Percentiles rank a stretch among this genome's conserved stretches.
Evolutionary conservation across 371 early-diverging fungal species (phyloP).

Genomic region (Rhizopus sp.): DNA sequence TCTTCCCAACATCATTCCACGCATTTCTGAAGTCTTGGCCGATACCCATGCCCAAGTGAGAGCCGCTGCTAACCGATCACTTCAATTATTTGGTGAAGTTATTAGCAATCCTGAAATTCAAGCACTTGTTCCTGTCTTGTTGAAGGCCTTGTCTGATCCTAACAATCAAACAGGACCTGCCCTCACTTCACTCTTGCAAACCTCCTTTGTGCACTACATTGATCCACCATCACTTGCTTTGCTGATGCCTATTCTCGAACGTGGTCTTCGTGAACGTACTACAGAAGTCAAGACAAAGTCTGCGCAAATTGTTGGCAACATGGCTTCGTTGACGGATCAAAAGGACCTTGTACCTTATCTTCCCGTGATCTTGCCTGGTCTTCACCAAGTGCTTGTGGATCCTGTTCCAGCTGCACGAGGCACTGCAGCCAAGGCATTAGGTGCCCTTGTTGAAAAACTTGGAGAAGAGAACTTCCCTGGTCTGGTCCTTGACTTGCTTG

Average conservation of each 20-base stretch:
- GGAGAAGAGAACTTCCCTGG: conserved; percentile 94
- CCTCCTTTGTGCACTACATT: conserved; percentile 96
- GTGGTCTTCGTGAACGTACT: conserved; percentile 89
- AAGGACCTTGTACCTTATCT: conserved; percentile 91
- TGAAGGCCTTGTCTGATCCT: conserved; percentile 91
- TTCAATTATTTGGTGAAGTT: conserved; percentile 89
- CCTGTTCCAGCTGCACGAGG: conserved; percentile 97
- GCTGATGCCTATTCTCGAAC: conserved; percentile 91
- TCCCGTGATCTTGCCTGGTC: conserved; percentile 76
- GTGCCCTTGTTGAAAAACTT: conserved; percentile 86
- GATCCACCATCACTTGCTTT: conserved; percentile 96
- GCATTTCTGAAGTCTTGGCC: conserved; percentile 86
- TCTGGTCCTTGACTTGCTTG: conserved; percentile 82
- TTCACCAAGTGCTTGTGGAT: conserved; percentile 90
- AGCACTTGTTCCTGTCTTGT: conserved; percentile 81
- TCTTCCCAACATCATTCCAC: conserved; percentile 91
- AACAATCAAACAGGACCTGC: conserved; percentile 82
- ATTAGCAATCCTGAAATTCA: conserved; percentile 98
- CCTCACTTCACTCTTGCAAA: conserved; percentile 82
- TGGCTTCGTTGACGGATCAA: conserved; percentile 91
- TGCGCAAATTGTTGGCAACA: conserved; percentile 96
- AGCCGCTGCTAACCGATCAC: conserved; percentile 84
- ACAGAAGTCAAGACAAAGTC: conserved; percentile 92
- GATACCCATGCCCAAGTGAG: conserved; percentile 95
- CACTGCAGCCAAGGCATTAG: conserved; percentile 92